Base-by-base conservation (phyloP, 2,329 filamentous ascomycete species). In the Arthrobotrys iridis region DNA sequence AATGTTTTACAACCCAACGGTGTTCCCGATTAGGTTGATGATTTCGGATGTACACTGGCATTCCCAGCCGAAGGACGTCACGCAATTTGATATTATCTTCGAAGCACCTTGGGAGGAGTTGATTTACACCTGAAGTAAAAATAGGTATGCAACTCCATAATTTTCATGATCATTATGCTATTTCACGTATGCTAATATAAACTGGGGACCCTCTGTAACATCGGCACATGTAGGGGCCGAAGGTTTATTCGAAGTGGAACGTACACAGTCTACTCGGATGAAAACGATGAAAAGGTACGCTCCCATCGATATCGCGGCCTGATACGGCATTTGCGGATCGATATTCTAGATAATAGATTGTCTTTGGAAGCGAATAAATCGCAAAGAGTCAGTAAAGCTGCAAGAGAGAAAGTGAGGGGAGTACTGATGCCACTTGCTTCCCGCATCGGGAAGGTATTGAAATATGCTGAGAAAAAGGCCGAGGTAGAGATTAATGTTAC, bases 71-170 rank as follows among this genome's bases (percentile, higher is more conserved):
- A n/a, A n/a, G n/a, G n/a, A n/a, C n/a, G n/a, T n/a, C n/a, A n/a
- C 60, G n/a, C n/a, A 4, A 11, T 50, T 68, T 13, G 33, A 50
- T 37, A 30, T 59, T 11, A 15, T 2, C 13, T 58, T 22, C 22
- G 48, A 58, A 40, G 11, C 50, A 28, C 52, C 64, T 3, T 68
- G 64, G 50, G 50, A 59, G 30, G n/a, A n/a, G 3, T 13, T 68
- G 18, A 33, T 37, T 15, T 68, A 68, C 30, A 22, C 15, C 2
- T 26, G 22, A 30, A 24, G 7, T n/a, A 24, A 22, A 20, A 3
- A 48, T 20, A 48, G 4, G 8, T 15, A 37, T 6, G 13, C 33
- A n/a, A n/a, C n/a, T n/a, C n/a, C n/a, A n/a, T n/a, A n/a, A n/a
- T n/a, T n/a, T n/a, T n/a, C n/a, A n/a, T n/a, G n/a, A n/a, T n/a